phyloP scores from a whole-genome alignment of 2,329 filamentous ascomycete genomes.

The Westerdykella sp. region DNA sequence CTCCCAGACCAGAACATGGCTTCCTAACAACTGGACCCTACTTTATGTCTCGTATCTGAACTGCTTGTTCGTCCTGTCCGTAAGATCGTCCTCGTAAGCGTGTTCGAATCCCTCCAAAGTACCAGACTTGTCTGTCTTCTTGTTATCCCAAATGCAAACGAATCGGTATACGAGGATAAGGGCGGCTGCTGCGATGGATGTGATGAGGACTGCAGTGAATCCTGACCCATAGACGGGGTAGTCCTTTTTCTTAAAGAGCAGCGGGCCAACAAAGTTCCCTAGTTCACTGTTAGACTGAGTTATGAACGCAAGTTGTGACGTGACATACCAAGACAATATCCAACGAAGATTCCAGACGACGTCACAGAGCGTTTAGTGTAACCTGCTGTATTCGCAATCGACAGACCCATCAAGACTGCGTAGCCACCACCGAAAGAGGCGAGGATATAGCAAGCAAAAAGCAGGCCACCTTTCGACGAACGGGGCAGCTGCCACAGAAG shows the following conservation, averaged over 20 bases:
- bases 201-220: constrained; percentile 39
- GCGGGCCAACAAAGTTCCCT: constrained; percentile 32
- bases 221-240: constrained; percentile 30
- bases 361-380: constrained; percentile 48
- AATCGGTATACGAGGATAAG: constrained; percentile 42
- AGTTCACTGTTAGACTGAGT: constrained; percentile 7
- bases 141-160: constrained; percentile 43
- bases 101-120: constrained; percentile 47
- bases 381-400: constrained; percentile 48
- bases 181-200: constrained; percentile 28
- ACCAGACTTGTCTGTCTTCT: constrained; percentile 39
- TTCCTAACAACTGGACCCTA: too few relatives aligned
- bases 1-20: too few relatives aligned
- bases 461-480: constrained; percentile 38
- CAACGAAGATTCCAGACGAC: constrained; percentile 47
- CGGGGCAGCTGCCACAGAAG: constrained; percentile 22
- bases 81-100: constrained; percentile 50
- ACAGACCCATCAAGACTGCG: constrained; percentile 46
- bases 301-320: not conserved
- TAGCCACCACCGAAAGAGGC: constrained; percentile 45
- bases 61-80: constrained; percentile 36
- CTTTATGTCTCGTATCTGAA: constrained; percentile 10
- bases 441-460: constrained; percentile 48
- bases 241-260: constrained; percentile 12
- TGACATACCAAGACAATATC: constrained; percentile 44